These are phyloP conservation scores for Dryas octopetala DNA, from an alignment of 306 rosid species.

Conservation along the genomic window DNA sequence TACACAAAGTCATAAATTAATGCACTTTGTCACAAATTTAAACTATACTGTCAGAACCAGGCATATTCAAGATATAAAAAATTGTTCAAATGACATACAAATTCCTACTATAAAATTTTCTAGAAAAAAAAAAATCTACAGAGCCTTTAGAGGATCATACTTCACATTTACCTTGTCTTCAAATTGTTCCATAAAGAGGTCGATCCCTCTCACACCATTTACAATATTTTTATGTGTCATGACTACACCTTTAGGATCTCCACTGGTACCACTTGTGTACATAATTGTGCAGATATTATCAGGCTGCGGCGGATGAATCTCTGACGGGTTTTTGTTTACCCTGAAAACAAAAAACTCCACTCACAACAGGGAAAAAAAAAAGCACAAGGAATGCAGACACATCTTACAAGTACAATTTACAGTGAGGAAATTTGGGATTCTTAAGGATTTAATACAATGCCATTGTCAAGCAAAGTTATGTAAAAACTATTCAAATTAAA, in stretches of 20 bases:
- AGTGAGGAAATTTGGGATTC: not conserved
- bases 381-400: not conserved
- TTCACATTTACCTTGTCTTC: conserved; percentile 67
- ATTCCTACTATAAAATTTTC: no score
- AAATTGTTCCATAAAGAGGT: conserved; percentile 72
- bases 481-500: not conserved
- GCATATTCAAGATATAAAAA: no score
- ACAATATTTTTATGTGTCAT: conserved; percentile 65
- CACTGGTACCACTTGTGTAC: conserved; percentile 94
- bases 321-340: conserved; percentile 64
- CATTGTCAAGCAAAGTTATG: not conserved
- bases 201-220: conserved; percentile 61
- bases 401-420: not conserved
- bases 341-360: conserved; percentile 36
- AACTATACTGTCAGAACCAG: no score
- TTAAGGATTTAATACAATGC: not conserved
- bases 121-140: not conserved
- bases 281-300: conserved; percentile 58
- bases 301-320: conserved; percentile 50
- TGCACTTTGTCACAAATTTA: conserved; percentile 7
- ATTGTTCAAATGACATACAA: no score
- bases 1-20: conserved; percentile 15
- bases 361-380: not conserved
- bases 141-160: not conserved
- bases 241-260: conserved; percentile 85